Conservation (phyloP, 2,329 filamentous ascomycete genomes). For the Microsporum ferrugineum region DNA sequence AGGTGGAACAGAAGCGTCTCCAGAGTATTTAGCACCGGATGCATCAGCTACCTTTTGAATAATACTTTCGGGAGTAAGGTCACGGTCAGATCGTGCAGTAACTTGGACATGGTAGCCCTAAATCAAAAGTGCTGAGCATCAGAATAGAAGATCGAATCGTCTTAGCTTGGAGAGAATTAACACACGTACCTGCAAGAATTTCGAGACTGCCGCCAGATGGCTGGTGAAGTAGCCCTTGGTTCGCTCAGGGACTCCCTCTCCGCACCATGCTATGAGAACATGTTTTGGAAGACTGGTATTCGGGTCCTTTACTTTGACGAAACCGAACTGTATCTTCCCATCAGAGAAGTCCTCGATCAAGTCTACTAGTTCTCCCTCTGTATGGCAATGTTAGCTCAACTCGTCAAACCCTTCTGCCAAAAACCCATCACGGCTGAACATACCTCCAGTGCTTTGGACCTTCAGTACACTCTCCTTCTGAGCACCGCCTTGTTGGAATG, state of each 20-base stretch:
- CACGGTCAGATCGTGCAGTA: conserved; percentile 80
- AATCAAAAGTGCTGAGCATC: not conserved
- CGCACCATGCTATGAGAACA: conserved; percentile 91
- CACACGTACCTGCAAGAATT: conserved; percentile 64
- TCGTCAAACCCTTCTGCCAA: too few species aligned
- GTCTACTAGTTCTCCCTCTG: conserved; percentile 82
- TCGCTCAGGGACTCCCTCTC: conserved; percentile 92
- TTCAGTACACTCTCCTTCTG: conserved; percentile 91
- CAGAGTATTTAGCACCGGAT: conserved; percentile 87
- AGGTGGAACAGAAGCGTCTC: conserved; percentile 47
- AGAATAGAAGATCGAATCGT: conserved; percentile 8
- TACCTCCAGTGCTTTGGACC: conserved; percentile 82
- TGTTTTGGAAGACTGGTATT: conserved; percentile 84
- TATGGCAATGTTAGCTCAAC: not conserved
- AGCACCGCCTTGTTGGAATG: conserved; percentile 71
- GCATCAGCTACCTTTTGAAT: conserved; percentile 89
- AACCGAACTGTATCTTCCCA: conserved; percentile 91
- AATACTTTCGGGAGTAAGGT: conserved; percentile 77
- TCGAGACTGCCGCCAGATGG: conserved; percentile 78
- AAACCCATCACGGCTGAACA: conserved; percentile 16
- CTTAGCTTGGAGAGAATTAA: not conserved
- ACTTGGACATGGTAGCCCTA: conserved; percentile 94
- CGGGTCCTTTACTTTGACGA: conserved; percentile 89
- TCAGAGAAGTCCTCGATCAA: conserved; percentile 94
- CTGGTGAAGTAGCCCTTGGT: conserved; percentile 98